Evolutionary conservation across 2,329 filamentous ascomycete species (phyloP), one percentile per base, ranked within the genome.

Genomic region (Alternaria brassicicola): DNA sequence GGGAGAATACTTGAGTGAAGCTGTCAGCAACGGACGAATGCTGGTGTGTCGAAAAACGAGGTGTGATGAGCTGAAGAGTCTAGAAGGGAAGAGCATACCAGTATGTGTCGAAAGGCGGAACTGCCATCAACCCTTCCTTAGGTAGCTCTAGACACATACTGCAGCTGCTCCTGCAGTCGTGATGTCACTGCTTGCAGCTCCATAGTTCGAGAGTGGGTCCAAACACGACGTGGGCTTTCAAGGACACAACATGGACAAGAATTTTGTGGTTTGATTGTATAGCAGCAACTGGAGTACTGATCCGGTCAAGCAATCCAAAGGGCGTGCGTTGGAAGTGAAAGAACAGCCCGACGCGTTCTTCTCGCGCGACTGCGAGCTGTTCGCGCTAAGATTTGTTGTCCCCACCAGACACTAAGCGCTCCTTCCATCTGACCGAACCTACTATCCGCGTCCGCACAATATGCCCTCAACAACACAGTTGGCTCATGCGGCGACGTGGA

Each of bases 111-210:
- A 3, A 21, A 23, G 45, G 15, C 19, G 26, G 15, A 35, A 30
- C 15, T 42, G 30, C 26, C 23, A 55, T 28, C 15, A 21, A 47
- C 13, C 46, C 25, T 57, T 30, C 28, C 19, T 15, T 25, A 17
- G n/a, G 55, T 19, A 35, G 53, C 46, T 43, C 21, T 30, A 38
- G 52, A 35, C 49, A 45, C 43, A 58, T 52, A 46, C 45, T 30
- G 41, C 46, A 53, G 57, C 21, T 30, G 49, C 45, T 41, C 45
- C 47, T 49, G 55, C 38, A 65, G 62, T 65, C 51, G 63, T 65
- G 63, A 65, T 65, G 63, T 63, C 63, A 65, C 63, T 30, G 48
- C 42, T 25, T 61, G 51, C 56, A 63, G 17, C 33, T 51, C 46
- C 28, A 43, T 41, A 47, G 41, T 36, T 30, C 5, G 15, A 45